Evolutionary conservation across 495 filamentous ascomycete genomes (phyloP).

Genomic region (Neurospora sublineolata): DNA sequence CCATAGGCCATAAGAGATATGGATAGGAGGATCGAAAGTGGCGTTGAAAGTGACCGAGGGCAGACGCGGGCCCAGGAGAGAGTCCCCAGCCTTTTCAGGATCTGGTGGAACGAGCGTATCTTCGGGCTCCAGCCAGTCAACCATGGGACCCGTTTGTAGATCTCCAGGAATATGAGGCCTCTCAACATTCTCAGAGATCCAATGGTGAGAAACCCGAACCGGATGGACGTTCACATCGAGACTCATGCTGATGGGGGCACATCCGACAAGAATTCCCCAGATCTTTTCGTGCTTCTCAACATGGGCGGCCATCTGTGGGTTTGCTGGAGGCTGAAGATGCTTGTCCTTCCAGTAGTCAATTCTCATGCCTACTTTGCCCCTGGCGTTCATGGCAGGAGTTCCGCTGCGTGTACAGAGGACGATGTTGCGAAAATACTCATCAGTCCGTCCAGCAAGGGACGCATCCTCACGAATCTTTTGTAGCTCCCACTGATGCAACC

Average conservation of each 20-base stretch:
- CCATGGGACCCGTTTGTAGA: conserved; percentile 29
- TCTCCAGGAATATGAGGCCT: conserved; percentile 33
- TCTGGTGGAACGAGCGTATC: conserved; percentile 34
- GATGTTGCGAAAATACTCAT: conserved; percentile 39
- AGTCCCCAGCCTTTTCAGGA: conserved; percentile 19
- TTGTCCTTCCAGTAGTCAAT: conserved; percentile 79
- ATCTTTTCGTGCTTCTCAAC: conserved; percentile 25
- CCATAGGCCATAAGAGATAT: conserved; percentile 57
- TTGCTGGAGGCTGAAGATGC: conserved; percentile 34
- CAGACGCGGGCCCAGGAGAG: conserved; percentile 34
- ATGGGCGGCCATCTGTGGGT: conserved; percentile 16
- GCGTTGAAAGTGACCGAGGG: conserved; percentile 76
- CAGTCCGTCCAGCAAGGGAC: conserved; percentile 31
- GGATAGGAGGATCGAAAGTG: conserved; percentile 71
- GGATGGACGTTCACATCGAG: conserved; percentile 38
- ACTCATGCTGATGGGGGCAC: conserved; percentile 31
- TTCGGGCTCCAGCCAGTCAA: conserved; percentile 59
- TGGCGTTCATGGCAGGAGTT: conserved; percentile 64
- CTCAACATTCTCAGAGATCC: conserved; percentile 51
- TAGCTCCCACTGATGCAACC: conserved; percentile 56
- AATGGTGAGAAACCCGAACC: conserved; percentile 52
- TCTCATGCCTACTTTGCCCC: conserved; percentile 58
- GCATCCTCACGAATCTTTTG: conserved; percentile 46
- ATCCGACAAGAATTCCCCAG: conserved; percentile 55
- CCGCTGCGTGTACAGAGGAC: conserved; percentile 62